Conservation (phyloP, 2,329 filamentous ascomycete species). For the Lasiodiplodia sp. region DNA sequence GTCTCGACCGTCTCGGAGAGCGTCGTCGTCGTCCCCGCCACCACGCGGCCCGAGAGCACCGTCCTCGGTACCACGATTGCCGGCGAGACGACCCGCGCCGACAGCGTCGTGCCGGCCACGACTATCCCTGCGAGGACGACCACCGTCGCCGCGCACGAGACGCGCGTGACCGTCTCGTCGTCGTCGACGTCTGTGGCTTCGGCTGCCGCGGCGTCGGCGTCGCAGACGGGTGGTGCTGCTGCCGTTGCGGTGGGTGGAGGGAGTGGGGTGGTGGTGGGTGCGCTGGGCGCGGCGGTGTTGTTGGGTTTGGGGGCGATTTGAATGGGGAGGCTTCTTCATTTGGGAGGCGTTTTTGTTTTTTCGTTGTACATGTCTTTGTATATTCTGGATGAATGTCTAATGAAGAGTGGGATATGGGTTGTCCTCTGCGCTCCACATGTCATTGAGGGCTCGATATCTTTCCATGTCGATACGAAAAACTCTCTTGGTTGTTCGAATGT, state of each 20-base stretch:
- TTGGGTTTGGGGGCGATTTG: not conserved
- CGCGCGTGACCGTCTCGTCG: constrained; percentile 4
- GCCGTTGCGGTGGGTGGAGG: not conserved
- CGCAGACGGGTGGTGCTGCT: not conserved
- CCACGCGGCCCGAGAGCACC: constrained; percentile 37
- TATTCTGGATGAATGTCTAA: constrained; percentile 11
- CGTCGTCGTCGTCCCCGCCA: constrained; percentile 32
- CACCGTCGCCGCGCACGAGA: constrained; percentile 38
- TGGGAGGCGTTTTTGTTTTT: not conserved
- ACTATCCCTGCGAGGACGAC: constrained; percentile 38
- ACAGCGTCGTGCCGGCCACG: constrained; percentile 31
- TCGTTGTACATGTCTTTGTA: not conserved
- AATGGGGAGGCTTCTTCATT: not conserved
- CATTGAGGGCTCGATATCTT: not conserved
- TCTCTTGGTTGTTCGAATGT: not conserved
- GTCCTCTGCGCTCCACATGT: not conserved
- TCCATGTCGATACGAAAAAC: not conserved
- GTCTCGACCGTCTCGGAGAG: constrained; percentile 30
- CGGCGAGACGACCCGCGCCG: constrained; percentile 31
- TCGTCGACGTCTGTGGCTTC: constrained; percentile 8
- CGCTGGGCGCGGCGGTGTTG: not conserved
- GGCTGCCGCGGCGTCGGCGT: constrained; percentile 30
- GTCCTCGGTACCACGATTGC: constrained; percentile 36
- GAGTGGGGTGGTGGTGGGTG: not conserved
- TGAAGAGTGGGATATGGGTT: not conserved